phyloP scores from a whole-genome alignment of 2,329 filamentous ascomycete species.

The Botryotinia narcissicola region DNA sequence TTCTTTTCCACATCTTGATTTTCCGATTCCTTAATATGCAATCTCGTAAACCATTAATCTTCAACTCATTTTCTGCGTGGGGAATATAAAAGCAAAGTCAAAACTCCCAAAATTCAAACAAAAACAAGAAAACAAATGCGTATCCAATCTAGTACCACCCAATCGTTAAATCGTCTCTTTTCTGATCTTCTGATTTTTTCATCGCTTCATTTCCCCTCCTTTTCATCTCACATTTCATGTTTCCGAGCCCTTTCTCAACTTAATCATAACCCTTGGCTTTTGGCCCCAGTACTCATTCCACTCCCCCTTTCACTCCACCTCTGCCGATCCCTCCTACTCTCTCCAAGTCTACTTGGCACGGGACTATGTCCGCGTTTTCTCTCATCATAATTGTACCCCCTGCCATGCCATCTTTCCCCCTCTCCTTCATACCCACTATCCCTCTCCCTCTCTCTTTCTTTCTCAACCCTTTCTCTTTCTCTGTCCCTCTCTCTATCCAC shows the following conservation, averaged over 20 bases:
- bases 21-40: not conserved
- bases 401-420: not conserved
- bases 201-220: not conserved
- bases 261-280: not conserved
- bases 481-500: slow-evolving; percentile 1
- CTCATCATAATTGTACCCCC: slow-evolving; percentile 19
- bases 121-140: not conserved
- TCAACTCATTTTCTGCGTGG: not conserved
- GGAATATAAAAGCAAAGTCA: not conserved
- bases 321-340: slow-evolving; percentile 18
- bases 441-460: slow-evolving; percentile 2
- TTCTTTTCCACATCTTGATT: not conserved
- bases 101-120: not conserved
- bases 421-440: slow-evolving; percentile 11
- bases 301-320: slow-evolving; percentile 15
- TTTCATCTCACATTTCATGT: not conserved
- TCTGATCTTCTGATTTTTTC: not conserved
- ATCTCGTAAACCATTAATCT: not conserved
- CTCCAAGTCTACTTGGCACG: slow-evolving; percentile 5
- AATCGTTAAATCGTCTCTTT: not conserved
- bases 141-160: not conserved
- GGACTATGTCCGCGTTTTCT: slow-evolving; percentile 12
- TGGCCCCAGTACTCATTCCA: not conserved
- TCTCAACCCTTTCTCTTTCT: not conserved
- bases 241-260: not conserved